Evolutionary conservation across 2,329 filamentous ascomycete genomes (phyloP).

Genomic region (Colletotrichum tamarilloi): DNA sequence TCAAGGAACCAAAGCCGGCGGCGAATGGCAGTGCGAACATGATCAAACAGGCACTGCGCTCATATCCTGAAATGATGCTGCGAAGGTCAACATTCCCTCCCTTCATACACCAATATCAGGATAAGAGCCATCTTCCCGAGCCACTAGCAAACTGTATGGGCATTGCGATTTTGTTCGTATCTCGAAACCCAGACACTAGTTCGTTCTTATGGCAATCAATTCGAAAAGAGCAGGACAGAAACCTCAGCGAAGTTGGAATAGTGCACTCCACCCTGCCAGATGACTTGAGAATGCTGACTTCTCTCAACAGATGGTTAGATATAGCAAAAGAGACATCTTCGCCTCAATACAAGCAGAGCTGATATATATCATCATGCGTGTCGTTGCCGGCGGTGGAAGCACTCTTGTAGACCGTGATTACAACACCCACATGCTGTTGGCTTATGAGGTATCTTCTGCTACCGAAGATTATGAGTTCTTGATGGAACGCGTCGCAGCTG

Average conservation of each 20-base stretch:
- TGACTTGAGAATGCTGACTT: neutral
- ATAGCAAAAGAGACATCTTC: slow-evolving; percentile 2
- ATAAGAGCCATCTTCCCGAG: slow-evolving; percentile 17
- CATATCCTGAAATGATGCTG: slow-evolving; percentile 31
- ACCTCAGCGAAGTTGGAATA: slow-evolving; percentile 5
- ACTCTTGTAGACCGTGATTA: neutral
- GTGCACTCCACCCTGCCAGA: neutral
- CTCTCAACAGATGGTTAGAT: neutral
- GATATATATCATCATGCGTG: slow-evolving; percentile 32
- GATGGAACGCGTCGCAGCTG: too few relatives aligned
- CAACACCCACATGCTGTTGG: slow-evolving; percentile 17
- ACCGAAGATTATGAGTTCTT: neutral
- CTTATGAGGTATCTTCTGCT: slow-evolving; percentile 12
- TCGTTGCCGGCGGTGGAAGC: slow-evolving; percentile 11
- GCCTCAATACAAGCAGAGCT: slow-evolving; percentile 26
- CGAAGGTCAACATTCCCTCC: slow-evolving; percentile 31
- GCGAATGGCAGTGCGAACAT: neutral
- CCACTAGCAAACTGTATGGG: slow-evolving; percentile 29
- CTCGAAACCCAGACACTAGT: slow-evolving; percentile 16
- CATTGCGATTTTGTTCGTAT: slow-evolving; percentile 17
- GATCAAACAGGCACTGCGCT: slow-evolving; percentile 14
- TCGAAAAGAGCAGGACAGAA: slow-evolving; percentile 16
- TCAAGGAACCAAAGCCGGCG: neutral
- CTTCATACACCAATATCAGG: slow-evolving; percentile 24
- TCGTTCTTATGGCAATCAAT: slow-evolving; percentile 25